Base-by-base conservation (phyloP, 1,284 basidiomycete genomes). In the Fomitopsis schrenkii region DNA sequence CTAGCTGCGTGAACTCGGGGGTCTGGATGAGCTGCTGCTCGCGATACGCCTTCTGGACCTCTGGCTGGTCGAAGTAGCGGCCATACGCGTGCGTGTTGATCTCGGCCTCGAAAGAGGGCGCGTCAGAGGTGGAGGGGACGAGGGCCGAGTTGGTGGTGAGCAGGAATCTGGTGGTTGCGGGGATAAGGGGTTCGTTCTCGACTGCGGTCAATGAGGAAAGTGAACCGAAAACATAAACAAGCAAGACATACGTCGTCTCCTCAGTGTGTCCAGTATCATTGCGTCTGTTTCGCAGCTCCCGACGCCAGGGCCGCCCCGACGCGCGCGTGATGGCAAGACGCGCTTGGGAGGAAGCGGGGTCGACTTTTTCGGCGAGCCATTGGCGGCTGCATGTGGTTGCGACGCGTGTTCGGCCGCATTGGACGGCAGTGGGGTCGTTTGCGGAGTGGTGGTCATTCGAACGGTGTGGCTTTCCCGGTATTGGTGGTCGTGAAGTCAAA, bases 181-280 rank as follows among this genome's bases (percentile, higher is more conserved):
- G 88, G 58, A 94, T 85, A 58, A 89, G 77, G 5, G 87, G 84
- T 63, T 88, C 84, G 64, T 83, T 85, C 71, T 91, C 91, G 61
- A 81, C 91, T 94, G 69, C 35, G 50, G 48, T 10, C 52, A 59
- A 46, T 69, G 33, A 65, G 55, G 54, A 59, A 17, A 55, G 46
- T 19, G 59, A 38, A 45, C 60, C 60, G 44, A 33, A 54, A 28
- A 28, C 28, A 55, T 58, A 28, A 56, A 46, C 54, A 26, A 54
- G 60, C 7, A 22, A 57, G 41, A 85, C 91, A 73, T 75, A 95
- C 93, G 81, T 79, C 83, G 86, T 69, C 91, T 84, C 73, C 86
- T 85, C 68, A 91, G 82, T 68, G 88, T 90, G 68, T 95, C 93
- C 64, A 94, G 75, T 71, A 96, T 90, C 85, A 93, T 88, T 63